Percentiles rank a stretch among this genome's conserved stretches.
phyloP scores from a whole-genome alignment of 768 basidiomycete genomes.

The Sporobolomyces roseus region DNA sequence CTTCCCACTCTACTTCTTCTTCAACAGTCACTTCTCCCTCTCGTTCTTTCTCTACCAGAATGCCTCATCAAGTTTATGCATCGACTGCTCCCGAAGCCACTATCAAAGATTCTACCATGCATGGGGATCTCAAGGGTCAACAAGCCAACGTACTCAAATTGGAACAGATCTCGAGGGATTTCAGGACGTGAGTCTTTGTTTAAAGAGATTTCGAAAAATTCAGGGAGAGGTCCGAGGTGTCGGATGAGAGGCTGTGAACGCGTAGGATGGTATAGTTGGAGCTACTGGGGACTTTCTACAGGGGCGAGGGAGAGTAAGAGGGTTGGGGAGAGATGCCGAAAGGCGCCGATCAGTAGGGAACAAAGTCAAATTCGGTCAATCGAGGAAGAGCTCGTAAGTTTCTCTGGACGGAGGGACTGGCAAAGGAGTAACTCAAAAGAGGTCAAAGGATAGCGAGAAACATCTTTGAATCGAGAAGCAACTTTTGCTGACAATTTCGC shows the following conservation, averaged over 20 bases:
- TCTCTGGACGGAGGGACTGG: no score
- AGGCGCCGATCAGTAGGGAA: background rate
- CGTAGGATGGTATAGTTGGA: background rate
- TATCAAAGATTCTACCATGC: conserved; percentile 5
- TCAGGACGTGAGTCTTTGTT: conserved; percentile 35
- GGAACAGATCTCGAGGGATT: conserved; percentile 14
- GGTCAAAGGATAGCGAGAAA: no score
- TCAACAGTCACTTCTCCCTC: background rate
- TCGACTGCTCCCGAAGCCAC: conserved; percentile 17
- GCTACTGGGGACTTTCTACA: background rate
- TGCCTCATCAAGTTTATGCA: conserved; percentile 15
- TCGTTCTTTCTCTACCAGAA: background rate
- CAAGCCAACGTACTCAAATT: conserved; percentile 12
- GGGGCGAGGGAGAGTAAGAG: background rate
- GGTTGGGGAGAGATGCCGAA: background rate
- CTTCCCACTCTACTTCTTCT: background rate
- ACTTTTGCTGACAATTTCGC: background rate
- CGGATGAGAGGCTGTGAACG: no score
- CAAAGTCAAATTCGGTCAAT: no score
- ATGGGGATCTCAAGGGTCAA: conserved; percentile 12
- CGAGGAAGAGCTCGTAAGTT: no score
- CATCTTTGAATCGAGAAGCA: no score
- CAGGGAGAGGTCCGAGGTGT: no score
- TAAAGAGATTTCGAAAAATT: no score
- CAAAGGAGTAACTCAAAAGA: no score